Evolutionary conservation across 306 rosid species (phyloP).

Genomic region (Quercus parvula): DNA sequence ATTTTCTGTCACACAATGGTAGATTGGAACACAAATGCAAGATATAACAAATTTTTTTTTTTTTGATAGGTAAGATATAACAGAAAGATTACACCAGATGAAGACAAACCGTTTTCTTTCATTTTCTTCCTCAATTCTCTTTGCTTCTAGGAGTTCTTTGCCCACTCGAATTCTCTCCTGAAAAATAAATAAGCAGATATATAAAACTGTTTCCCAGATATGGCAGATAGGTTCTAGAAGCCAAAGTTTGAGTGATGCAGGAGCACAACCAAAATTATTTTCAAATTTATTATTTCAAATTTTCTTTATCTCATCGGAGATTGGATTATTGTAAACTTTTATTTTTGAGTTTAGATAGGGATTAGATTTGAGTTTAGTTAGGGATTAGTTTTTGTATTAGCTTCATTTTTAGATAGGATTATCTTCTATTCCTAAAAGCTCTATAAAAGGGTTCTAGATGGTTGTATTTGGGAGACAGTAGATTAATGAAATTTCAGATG

Average conservation of each 20-base stretch:
- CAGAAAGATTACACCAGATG: constrained; percentile 16
- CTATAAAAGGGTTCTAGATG: too few relatives aligned
- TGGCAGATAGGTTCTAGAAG: not conserved
- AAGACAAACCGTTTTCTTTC: constrained; percentile 83
- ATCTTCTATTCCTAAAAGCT: too few relatives aligned
- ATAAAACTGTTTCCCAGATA: not conserved
- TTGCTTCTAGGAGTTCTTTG: constrained; percentile 93
- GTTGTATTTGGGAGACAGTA: too few relatives aligned
- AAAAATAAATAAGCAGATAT: constrained; percentile 11
- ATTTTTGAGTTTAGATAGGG: too few relatives aligned
- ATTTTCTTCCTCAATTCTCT: constrained; percentile 89
- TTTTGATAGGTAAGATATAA: not conserved
- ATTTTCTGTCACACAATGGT: not conserved
- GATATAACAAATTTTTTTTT: constrained; percentile 8
- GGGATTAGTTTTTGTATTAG: too few relatives aligned
- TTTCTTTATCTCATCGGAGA: too few relatives aligned
- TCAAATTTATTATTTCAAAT: too few relatives aligned
- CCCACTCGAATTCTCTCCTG: constrained; percentile 99
- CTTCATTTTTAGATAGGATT: too few relatives aligned
- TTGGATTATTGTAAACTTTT: too few relatives aligned
- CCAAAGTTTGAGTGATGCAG: not conserved
- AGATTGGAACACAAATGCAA: constrained; percentile 5
- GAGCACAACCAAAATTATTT: too few relatives aligned
- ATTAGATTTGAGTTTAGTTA: too few relatives aligned
- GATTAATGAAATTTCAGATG: too few relatives aligned